phyloP scores from a whole-genome alignment of 257 asterid genomes.

The Ocimum tenuiflorum region DNA sequence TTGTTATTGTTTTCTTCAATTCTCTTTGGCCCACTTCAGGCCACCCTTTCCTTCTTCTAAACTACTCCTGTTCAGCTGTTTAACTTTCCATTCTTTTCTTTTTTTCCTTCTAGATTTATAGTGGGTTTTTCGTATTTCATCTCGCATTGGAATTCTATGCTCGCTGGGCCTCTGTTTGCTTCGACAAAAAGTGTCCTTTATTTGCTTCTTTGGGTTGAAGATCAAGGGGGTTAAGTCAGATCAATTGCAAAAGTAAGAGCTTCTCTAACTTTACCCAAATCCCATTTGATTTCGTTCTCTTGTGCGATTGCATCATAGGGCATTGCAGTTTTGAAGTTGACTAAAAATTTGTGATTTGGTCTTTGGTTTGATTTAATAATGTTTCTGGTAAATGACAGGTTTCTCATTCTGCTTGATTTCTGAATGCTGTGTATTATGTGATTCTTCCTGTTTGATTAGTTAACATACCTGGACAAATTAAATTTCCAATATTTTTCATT shows the following conservation, averaged over 20 bases:
- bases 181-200: constrained; percentile 26
- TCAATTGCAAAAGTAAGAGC: constrained; percentile 38
- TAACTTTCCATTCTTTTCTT: constrained; percentile 24
- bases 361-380: constrained; percentile 2
- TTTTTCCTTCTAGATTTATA: constrained; percentile 6
- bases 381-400: background rate
- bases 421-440: constrained; percentile 9
- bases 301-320: constrained; percentile 22
- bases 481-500: background rate
- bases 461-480: background rate
- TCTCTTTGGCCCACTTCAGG: constrained; percentile 53
- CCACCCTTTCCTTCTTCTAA: constrained; percentile 37
- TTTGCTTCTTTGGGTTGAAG: constrained; percentile 45
- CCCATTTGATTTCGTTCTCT: background rate
- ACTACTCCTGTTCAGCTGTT: constrained; percentile 37
- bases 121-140: constrained; percentile 27
- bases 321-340: constrained; percentile 21
- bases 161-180: constrained; percentile 32
- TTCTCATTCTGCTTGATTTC: constrained; percentile 1
- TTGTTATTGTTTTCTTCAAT: constrained; percentile 34
- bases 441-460: constrained; percentile 16
- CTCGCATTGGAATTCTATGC: constrained; percentile 54
- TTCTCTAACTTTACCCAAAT: constrained; percentile 17
- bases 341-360: constrained; percentile 20
- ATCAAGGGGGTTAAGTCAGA: constrained; percentile 54